Base-by-base conservation (phyloP, 2,329 filamentous ascomycete genomes). In the Fusarium coffeatum region DNA sequence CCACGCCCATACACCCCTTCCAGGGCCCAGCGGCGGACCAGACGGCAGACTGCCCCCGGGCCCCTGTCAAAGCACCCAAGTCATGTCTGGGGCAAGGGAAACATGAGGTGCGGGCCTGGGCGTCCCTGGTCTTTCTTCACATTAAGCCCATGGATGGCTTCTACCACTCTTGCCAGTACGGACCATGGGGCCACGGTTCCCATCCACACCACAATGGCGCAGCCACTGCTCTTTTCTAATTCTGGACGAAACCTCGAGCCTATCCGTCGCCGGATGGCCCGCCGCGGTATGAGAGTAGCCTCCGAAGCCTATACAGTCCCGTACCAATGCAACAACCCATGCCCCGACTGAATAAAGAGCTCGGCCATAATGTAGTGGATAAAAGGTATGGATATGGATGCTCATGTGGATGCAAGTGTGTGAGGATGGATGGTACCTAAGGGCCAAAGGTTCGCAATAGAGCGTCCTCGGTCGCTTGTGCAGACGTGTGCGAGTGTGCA, bases 211-310 rank as follows among this genome's bases (percentile, higher is more conserved):
- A 76, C 64, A 64, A 78, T 74, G 77, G 77, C 76, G 75, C 76
- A 78, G 77, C 76, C 72, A 77, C 76, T 73, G 59, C 64, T 61
- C 69, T 69, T 66, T 78, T 78, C 78, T 79, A 79, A 79, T 78
- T 79, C 78, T 77, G 76, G 78, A 75, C 63, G 58, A 62, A 59
- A 60, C 56, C 37, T 72, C 63, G 64, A 68, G 59, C 49, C 64
- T 71, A 71, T 70, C 68, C 68, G 61, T 64, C 69, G 61, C 74
- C 75, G 72, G 76, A 76, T 72, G 72, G 64, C 55, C 74, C 76
- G 73, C 69, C 76, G 75, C 70, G 72, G 73, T 69, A 74, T 68
- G 73, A 76, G 64, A 67, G 59, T 59, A 72, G 64, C 59, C 65
- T 57, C 64, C 71, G 71, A 70, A 65, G 59, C 64, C 66, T 66